phyloP scores from a whole-genome alignment of 495 filamentous ascomycete species.

The Symbiotaphrina buchneri region DNA sequence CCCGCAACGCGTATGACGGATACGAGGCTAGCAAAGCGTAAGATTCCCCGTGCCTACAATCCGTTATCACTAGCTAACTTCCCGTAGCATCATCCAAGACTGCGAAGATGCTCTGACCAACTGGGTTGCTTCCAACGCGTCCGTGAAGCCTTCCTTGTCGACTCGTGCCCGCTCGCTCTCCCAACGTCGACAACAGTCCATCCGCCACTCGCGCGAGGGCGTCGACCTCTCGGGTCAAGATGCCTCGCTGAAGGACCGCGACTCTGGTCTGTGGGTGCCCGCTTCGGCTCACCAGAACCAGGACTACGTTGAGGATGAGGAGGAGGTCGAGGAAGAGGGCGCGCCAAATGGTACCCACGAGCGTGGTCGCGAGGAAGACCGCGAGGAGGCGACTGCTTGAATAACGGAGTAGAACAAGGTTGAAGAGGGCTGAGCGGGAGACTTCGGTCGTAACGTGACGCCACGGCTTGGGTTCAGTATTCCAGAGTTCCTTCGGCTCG shows the following conservation, averaged over 20 bases:
- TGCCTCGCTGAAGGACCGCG: constrained; percentile 56
- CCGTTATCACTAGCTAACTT: constrained; percentile 1
- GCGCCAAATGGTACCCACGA: not conserved
- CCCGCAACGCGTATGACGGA: constrained; percentile 85
- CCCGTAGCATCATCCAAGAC: constrained; percentile 75
- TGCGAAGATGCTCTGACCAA: constrained; percentile 94
- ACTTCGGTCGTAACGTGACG: no score
- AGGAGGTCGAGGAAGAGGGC: constrained; percentile 5
- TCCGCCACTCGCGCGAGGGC: constrained; percentile 36
- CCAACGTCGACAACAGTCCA: constrained; percentile 52
- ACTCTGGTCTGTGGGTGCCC: constrained; percentile 61
- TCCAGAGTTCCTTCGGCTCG: no score
- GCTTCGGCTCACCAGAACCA: constrained; percentile 52
- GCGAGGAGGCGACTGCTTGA: no score
- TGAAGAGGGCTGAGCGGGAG: no score
- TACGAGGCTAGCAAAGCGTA: constrained; percentile 91
- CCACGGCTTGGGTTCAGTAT: no score
- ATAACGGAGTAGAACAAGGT: no score
- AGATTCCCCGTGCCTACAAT: constrained; percentile 6
- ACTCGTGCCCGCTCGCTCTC: constrained; percentile 68
- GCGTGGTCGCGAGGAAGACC: constrained; percentile 21
- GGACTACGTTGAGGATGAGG: constrained; percentile 28
- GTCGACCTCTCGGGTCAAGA: constrained; percentile 75
- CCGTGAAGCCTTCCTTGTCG: constrained; percentile 68
- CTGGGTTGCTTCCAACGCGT: constrained; percentile 79